Evolutionary conservation across 2,329 filamentous ascomycete genomes (phyloP).

Genomic region (Fusarium duplospermum): DNA sequence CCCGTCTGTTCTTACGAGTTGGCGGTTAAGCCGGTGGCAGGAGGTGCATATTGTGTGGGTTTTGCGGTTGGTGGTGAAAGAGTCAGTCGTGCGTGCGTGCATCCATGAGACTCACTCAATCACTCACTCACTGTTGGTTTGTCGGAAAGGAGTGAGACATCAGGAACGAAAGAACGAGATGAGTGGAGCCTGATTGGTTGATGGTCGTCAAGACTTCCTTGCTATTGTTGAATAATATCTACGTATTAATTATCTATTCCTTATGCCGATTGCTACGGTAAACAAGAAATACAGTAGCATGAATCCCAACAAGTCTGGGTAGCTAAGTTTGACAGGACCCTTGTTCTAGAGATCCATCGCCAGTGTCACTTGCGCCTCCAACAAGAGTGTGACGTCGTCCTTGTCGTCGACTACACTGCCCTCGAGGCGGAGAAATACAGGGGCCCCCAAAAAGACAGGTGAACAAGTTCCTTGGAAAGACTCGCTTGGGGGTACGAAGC

Average conservation of each 20-base stretch:
- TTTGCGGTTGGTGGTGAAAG: neutral
- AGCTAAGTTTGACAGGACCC: neutral
- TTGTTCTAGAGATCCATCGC: conserved; percentile 12
- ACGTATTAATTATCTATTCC: neutral
- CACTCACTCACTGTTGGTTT: conserved; percentile 17
- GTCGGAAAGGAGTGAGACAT: conserved; percentile 24
- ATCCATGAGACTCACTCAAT: no score
- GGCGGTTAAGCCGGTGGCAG: neutral
- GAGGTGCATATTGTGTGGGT: neutral
- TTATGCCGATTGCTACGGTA: neutral
- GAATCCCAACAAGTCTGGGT: conserved; percentile 10
- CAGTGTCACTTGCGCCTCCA: neutral
- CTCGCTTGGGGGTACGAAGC: neutral
- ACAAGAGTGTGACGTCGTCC: conserved; percentile 28
- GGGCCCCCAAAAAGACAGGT: neutral
- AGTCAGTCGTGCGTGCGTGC: neutral
- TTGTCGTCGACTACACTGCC: neutral
- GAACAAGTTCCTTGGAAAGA: neutral
- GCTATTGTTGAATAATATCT: neutral
- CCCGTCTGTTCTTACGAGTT: neutral
- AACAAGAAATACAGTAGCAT: conserved; percentile 8
- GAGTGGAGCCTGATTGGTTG: conserved; percentile 30
- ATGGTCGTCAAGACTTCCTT: conserved; percentile 11
- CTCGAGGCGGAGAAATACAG: neutral
- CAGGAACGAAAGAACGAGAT: conserved; percentile 25